Evolutionary conservation across 768 basidiomycete species (phyloP).

Genomic region (Suillus brevipes): DNA sequence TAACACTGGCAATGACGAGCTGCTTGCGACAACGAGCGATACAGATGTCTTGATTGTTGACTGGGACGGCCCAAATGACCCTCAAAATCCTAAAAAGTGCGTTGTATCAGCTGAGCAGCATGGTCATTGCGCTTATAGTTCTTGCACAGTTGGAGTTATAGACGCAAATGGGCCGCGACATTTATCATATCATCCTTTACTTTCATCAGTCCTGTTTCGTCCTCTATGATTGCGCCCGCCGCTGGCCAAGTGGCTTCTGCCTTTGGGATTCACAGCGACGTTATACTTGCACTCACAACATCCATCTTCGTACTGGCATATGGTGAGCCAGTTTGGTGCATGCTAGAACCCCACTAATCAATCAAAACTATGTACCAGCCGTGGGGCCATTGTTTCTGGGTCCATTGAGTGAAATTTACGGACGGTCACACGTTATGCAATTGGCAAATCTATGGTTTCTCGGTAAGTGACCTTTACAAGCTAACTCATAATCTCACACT

Average conservation of each 20-base stretch:
- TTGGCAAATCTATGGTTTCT: slow-evolving; percentile 66
- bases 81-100: background rate
- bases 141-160: slow-evolving; percentile 51
- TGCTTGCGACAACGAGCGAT: background rate
- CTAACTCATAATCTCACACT: background rate
- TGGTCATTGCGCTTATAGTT: background rate
- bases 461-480: slow-evolving; percentile 36
- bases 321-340: slow-evolving; percentile 36
- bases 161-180: slow-evolving; percentile 64
- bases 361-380: slow-evolving; percentile 5
- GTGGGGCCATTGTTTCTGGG: slow-evolving; percentile 45
- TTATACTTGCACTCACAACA: slow-evolving; percentile 54
- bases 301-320: slow-evolving; percentile 64
- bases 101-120: background rate
- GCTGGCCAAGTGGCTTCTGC: slow-evolving; percentile 46
- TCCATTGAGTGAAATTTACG: slow-evolving; percentile 72
- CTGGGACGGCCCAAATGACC: background rate
- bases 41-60: background rate
- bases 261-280: slow-evolving; percentile 54
- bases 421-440: slow-evolving; percentile 63
- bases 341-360: background rate
- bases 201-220: slow-evolving; percentile 68
- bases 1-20: background rate
- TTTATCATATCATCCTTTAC: slow-evolving; percentile 67
- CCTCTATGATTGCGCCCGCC: slow-evolving; percentile 75